These are phyloP conservation scores for Malus hybrid DNA, from an alignment of 331 rosid species.

Conservation along the genomic window DNA sequence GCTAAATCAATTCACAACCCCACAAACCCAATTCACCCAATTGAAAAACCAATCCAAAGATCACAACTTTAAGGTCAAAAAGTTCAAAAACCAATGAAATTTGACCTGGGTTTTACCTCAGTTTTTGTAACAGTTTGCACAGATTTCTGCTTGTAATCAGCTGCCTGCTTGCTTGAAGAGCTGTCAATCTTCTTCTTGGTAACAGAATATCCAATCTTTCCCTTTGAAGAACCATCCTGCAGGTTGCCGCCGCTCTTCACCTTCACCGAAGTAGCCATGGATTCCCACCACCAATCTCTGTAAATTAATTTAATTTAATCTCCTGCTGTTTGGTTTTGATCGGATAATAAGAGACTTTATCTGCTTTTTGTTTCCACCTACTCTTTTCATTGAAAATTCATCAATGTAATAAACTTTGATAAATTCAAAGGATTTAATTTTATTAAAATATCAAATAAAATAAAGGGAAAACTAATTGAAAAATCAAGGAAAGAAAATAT, in stretches of 20 bases:
- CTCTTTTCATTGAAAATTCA: conserved; percentile 11
- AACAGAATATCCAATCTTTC: conserved; percentile 41
- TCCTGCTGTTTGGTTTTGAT: conserved; percentile 11
- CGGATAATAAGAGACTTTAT: conserved; percentile 6
- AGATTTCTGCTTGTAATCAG: conserved; percentile 48
- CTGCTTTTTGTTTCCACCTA: not conserved
- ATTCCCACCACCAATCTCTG: not conserved
- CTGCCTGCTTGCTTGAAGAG: conserved; percentile 43
- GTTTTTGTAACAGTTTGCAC: conserved; percentile 35
- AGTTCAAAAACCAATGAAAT: not conserved
- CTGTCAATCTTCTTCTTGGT: conserved; percentile 42
- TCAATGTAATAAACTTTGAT: not conserved
- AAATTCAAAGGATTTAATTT: not conserved
- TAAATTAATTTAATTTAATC: not conserved
- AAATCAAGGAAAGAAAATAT: not conserved
- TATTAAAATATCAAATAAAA: not conserved
- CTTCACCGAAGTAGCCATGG: conserved; percentile 51
- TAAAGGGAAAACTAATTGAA: not conserved
- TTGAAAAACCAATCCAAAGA: conserved; percentile 12
- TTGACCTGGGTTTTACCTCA: conserved; percentile 43
- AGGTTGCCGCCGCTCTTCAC: conserved; percentile 26
- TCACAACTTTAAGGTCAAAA: not conserved
- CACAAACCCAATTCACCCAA: conserved; percentile 8
- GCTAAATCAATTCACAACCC: conserved; percentile 11
- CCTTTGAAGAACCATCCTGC: conserved; percentile 54